Evolutionary conservation across 345 rosid species (phyloP), one percentile per base, ranked within the genome.

Genomic region (Clausena lansium): DNA sequence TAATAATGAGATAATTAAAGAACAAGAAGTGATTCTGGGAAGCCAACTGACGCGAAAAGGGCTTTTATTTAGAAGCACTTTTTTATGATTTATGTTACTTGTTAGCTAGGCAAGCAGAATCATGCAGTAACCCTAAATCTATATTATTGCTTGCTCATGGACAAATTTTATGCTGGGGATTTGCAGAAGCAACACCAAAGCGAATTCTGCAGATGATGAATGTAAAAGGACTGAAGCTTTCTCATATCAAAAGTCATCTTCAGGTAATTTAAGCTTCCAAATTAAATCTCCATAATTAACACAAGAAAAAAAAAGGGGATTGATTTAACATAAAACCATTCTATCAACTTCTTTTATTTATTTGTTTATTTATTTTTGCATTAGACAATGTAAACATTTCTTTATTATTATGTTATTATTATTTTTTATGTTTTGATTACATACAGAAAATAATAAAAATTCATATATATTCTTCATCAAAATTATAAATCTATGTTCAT

Each of bases 171-270:
- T 57, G 30, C 74, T 4, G 33, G 35, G 70, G 35, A 38, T 50
- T 60, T 66, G 77, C 85, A 87, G 90, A 72, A 35, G 90, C 90
- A 27, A 82, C 90, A 5, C 90, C 90, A 0, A 87, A 84, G 86
- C 74, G 78, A 52, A 85, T 87, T 82, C 64, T 87, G 74, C 87
- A 82, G 85, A 68, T 62, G 81, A 87, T 87, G 88, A 68, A 74
- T 55, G 83, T 84, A 1, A 81, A 77, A 32, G 88, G 84, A 67
- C 85, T 87, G 73, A 75, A 57, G 59, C 85, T 87, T 77, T 84
- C 83, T 77, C 90, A 87, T 70, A 76, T 87, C 74, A 87, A 87
- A 77, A 87, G 90, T 79, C 90, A 87, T 82, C 88, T 87, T 39
- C 88, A 87, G 90, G 90, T 87, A 79, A 52, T 3, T 4, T 4